These are phyloP conservation scores for Alopecurus myosuroides DNA, from an alignment of 176 grass and related monocot genomes.

Conservation along the genomic window DNA sequence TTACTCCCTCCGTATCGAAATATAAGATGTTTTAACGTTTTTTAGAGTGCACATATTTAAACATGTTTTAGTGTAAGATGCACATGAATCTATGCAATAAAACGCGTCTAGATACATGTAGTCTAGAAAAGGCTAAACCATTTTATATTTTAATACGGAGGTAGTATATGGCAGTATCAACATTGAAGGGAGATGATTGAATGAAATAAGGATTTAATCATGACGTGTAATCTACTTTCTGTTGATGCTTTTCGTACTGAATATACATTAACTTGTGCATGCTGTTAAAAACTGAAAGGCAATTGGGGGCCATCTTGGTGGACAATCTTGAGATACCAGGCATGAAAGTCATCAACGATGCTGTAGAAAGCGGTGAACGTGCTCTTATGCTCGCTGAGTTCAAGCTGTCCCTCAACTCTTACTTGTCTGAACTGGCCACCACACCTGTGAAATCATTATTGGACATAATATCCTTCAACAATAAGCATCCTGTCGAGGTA, in stretches of 20 bases:
- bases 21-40: too few species aligned
- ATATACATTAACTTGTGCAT: slow-evolving; percentile 4
- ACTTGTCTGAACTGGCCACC: slow-evolving; percentile 54
- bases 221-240: not conserved
- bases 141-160: too few species aligned
- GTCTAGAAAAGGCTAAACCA: too few species aligned
- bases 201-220: not conserved
- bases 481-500: slow-evolving; percentile 52
- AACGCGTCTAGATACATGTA: too few species aligned
- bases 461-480: slow-evolving; percentile 73
- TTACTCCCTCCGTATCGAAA: too few species aligned
- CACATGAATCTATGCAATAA: too few species aligned
- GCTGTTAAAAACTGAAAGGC: slow-evolving; percentile 23
- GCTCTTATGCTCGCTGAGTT: slow-evolving; percentile 66
- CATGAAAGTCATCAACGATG: slow-evolving; percentile 52
- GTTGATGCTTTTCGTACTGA: not conserved
- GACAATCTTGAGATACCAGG: slow-evolving; percentile 71
- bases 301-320: slow-evolving; percentile 60
- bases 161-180: not conserved
- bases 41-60: too few species aligned
- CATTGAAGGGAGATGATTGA: not conserved
- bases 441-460: slow-evolving; percentile 64
- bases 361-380: slow-evolving; percentile 41
- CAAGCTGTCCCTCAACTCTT: slow-evolving; percentile 65
- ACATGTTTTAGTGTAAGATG: too few species aligned